phyloP scores from a whole-genome alignment of 257 asterid species.

The Capsicum chinense region DNA sequence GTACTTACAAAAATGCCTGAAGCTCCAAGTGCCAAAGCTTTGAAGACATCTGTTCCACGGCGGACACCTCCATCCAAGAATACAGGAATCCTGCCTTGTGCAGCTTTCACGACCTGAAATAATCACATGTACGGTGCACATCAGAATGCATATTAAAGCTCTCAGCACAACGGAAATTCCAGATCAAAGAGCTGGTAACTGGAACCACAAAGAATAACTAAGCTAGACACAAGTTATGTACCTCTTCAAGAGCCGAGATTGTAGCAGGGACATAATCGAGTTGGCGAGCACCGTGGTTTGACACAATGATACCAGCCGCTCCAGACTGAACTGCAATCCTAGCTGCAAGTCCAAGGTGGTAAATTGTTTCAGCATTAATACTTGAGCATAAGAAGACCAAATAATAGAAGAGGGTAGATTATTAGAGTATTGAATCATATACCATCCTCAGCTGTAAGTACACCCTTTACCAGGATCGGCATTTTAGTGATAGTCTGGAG shows the following conservation, averaged over 20 bases:
- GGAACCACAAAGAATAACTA: not conserved
- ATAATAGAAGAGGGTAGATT: not conserved
- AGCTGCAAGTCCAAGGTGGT: slow-evolving; percentile 49
- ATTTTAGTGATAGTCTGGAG: slow-evolving; percentile 90
- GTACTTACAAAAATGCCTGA: slow-evolving; percentile 89
- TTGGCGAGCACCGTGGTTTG: slow-evolving; percentile 98
- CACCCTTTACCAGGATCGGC: slow-evolving; percentile 97
- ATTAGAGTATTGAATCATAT: slow-evolving; percentile 36
- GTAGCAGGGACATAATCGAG: slow-evolving; percentile 95
- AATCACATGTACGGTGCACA: not conserved
- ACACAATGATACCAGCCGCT: slow-evolving; percentile 90
- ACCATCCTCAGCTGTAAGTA: slow-evolving; percentile 93
- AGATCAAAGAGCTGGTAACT: not conserved
- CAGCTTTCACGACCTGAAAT: slow-evolving; percentile 86
- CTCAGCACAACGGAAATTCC: not conserved
- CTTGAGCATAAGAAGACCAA: not conserved
- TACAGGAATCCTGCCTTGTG: slow-evolving; percentile 90
- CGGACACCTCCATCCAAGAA: slow-evolving; percentile 98
- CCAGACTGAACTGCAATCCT: slow-evolving; percentile 85
- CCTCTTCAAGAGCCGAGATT: slow-evolving; percentile 90
- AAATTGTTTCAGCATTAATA: slow-evolving; percentile 28
- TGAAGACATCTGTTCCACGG: slow-evolving; percentile 95
- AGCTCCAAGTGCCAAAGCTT: slow-evolving; percentile 96
- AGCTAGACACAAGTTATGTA: slow-evolving; percentile 29
- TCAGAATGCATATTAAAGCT: not conserved